Conservation (phyloP, 352 stramenopile genomes). For the Elongisporangium senticosum region DNA sequence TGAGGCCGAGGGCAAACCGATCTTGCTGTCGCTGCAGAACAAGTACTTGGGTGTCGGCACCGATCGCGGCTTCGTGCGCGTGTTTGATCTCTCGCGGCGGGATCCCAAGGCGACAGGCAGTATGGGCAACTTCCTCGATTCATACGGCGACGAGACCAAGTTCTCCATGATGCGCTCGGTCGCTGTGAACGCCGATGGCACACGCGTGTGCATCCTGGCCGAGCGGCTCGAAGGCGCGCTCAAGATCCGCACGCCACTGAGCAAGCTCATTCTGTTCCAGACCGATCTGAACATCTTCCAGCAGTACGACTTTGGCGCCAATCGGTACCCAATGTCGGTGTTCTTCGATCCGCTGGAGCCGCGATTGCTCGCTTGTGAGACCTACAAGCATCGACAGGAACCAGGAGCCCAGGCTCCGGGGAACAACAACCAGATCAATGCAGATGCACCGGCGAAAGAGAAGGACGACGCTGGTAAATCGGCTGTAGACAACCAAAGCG, state of each 20-base stretch:
- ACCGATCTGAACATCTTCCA: constrained; percentile 86
- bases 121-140: constrained; percentile 69
- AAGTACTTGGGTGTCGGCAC: constrained; percentile 90
- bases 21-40: constrained; percentile 80
- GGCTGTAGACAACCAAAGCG: background rate
- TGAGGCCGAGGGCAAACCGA: constrained; percentile 82
- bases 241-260: constrained; percentile 80
- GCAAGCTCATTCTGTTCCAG: constrained; percentile 89
- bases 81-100: constrained; percentile 81
- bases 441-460: background rate
- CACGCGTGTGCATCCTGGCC: constrained; percentile 83
- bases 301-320: constrained; percentile 84
- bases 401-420: constrained; percentile 3
- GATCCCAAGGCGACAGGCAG: constrained; percentile 86
- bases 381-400: constrained; percentile 40
- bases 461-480: background rate
- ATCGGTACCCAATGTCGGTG: constrained; percentile 64
- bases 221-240: constrained; percentile 72
- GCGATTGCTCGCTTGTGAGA: constrained; percentile 85
- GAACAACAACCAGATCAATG: background rate
- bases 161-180: constrained; percentile 58
- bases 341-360: constrained; percentile 90
- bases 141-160: constrained; percentile 51
- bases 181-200: constrained; percentile 86
- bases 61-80: constrained; percentile 73